These are phyloP conservation scores for Citrus medica DNA, from an alignment of 345 rosid species.

Conservation along the genomic window DNA sequence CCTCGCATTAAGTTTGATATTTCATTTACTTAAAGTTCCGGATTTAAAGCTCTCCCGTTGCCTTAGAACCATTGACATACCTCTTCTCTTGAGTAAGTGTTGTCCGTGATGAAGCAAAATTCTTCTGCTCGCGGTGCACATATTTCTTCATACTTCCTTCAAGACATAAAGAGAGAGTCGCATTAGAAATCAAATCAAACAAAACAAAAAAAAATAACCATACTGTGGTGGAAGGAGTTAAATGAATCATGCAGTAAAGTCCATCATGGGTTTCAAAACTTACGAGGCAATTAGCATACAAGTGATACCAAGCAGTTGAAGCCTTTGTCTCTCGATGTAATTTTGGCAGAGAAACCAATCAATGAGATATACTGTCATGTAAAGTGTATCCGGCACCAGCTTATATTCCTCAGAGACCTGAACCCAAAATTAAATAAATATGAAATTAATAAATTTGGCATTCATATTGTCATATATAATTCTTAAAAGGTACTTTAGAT, in stretches of 20 bases:
- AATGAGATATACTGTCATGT: constrained; percentile 75
- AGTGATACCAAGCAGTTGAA: constrained; percentile 93
- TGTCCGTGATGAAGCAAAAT: constrained; percentile 89
- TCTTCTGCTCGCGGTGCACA: constrained; percentile 83
- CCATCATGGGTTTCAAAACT: constrained; percentile 29
- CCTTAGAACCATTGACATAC: constrained; percentile 31
- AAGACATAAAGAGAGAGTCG: constrained; percentile 6
- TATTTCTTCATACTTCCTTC: constrained; percentile 89
- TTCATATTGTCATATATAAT: background rate
- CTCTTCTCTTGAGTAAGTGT: constrained; percentile 71
- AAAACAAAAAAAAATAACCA: constrained; percentile 9
- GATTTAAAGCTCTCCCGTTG: background rate
- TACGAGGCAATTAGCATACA: constrained; percentile 97
- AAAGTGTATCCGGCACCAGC: constrained; percentile 81
- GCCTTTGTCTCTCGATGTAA: constrained; percentile 64
- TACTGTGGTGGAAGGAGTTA: background rate
- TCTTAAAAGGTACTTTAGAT: background rate
- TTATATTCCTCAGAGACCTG: constrained; percentile 96
- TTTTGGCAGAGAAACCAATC: constrained; percentile 75
- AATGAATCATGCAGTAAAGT: constrained; percentile 9
- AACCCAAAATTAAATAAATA: constrained; percentile 17
- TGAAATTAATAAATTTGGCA: background rate
- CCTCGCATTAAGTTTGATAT: background rate
- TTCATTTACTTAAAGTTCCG: background rate
- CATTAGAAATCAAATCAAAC: constrained; percentile 8